Percentiles rank a stretch among this genome's conserved stretches.
Evolutionary conservation across 306 rosid genomes (phyloP).

Genomic region (Quercus wislizeni): DNA sequence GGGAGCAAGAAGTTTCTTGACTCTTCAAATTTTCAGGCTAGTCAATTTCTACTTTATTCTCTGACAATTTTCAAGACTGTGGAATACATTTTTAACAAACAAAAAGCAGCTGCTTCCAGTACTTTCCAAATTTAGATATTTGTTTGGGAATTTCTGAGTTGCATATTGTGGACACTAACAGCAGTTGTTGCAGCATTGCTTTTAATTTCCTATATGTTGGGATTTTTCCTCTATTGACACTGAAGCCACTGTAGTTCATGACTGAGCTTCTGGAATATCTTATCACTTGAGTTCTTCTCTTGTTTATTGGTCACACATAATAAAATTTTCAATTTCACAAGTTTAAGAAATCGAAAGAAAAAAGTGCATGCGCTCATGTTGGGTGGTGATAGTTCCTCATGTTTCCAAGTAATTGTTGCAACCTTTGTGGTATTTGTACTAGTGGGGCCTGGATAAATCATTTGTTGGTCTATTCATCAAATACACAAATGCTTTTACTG

Average conservation of each 20-base stretch:
- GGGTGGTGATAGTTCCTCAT: background rate
- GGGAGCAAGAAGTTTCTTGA: slow-evolving; percentile 78
- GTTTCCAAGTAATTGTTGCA: background rate
- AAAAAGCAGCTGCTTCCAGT: background rate
- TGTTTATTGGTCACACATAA: background rate
- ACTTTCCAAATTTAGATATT: background rate
- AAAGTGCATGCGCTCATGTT: too few species aligned
- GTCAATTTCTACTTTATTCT: slow-evolving; percentile 17
- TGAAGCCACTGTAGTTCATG: background rate
- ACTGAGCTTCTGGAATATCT: background rate
- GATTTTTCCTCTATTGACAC: background rate
- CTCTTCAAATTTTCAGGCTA: slow-evolving; percentile 78
- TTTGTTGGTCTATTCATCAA: background rate
- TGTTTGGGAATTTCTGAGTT: background rate
- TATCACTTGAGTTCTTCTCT: background rate
- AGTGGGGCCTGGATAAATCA: background rate
- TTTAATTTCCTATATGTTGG: background rate
- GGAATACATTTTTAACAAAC: background rate
- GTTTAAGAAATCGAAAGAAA: background rate
- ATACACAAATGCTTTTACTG: background rate
- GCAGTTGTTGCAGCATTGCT: background rate
- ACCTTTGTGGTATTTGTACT: background rate
- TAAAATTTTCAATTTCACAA: background rate
- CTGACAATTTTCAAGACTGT: background rate
- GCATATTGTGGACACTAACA: background rate